Evolutionary conservation across 768 basidiomycete genomes (phyloP), one percentile per base, ranked within the genome.

Genomic region (Suillus subaureus): DNA sequence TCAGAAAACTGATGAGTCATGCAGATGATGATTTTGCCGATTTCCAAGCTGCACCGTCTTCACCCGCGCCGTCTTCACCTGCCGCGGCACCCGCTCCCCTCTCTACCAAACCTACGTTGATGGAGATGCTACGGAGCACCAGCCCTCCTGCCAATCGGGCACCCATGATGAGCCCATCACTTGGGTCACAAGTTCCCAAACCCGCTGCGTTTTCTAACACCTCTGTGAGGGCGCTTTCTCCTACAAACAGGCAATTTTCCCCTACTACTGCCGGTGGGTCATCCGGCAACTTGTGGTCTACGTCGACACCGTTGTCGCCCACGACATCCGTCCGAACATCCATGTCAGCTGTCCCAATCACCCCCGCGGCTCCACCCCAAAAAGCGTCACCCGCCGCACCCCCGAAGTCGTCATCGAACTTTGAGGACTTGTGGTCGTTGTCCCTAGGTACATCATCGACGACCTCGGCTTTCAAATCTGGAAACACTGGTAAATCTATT

Each of bases 401-500:
- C 8, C 61, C 71, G 74, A 83, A 71, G 70, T 87, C 43, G 71
- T 75, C 64, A 79, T 84, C 64, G 49, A 89, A 88, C 71, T 97
- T 97, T 72, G 96, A 96, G 68, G 96, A 97, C 74, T 75, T 97
- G 69, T 97, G 93, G 92, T 85, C 86, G 26, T 83, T 95, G 83
- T 92, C 90, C 2, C 83, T 96, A 43, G 90, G 90, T 35, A 69
- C 79, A 9, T 66, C 75, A 9, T 65, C 76, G 15, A 63, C 82
- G 16, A 70, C 62, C 40, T 67, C 81, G 45, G 18, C 66, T 5
- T 56, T 43, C 9, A 83, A 84, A 57, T 73, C 85, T 3, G 73
- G 77, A 23, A 73, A 74, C 2, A 70, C 73, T 47, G 81, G 82
- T 45, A 94, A 95, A 82, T 92, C 90, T 52, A 96, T 97, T 72